These are phyloP conservation scores for Apophysomyces elegans DNA, from an alignment of 371 early-diverging fungal genomes.

Conservation along the genomic window DNA sequence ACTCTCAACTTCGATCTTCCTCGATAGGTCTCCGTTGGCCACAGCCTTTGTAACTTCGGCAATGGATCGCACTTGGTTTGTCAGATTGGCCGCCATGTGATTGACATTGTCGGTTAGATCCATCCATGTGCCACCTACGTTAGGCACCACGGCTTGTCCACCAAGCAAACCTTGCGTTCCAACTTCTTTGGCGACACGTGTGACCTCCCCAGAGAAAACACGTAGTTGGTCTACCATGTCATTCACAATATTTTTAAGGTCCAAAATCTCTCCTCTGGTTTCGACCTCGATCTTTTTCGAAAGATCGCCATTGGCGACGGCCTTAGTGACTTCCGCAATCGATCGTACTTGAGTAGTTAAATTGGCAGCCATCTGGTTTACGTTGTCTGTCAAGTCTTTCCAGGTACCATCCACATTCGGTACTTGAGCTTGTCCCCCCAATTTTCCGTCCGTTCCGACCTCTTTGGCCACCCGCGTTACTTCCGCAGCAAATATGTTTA, in stretches of 20 bases:
- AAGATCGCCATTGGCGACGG: conserved; percentile 53
- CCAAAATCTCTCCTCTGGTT: conserved; percentile 51
- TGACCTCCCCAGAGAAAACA: conserved; percentile 53
- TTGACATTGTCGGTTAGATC: conserved; percentile 61
- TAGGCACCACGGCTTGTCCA: conserved; percentile 47
- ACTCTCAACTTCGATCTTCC: conserved; percentile 52
- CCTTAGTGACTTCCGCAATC: conserved; percentile 65
- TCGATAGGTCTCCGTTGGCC: conserved; percentile 63
- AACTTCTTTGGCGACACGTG: conserved; percentile 53
- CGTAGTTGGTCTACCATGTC: conserved; percentile 60
- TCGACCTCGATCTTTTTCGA: conserved; percentile 52
- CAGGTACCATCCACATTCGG: conserved; percentile 66
- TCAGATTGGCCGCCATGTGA: conserved; percentile 58
- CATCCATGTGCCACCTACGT: conserved; percentile 60
- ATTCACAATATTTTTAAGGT: conserved; percentile 50
- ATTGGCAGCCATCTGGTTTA: conserved; percentile 70
- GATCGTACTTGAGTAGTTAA: conserved; percentile 64
- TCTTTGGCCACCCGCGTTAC: conserved; percentile 63
- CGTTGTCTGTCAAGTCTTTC: conserved; percentile 67
- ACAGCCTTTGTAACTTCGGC: conserved; percentile 65
- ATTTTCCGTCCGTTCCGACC: conserved; percentile 66
- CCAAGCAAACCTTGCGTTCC: conserved; percentile 61
- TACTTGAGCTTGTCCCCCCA: conserved; percentile 59
- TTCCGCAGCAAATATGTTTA: conserved; percentile 56
- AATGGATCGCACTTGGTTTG: conserved; percentile 61